These are phyloP conservation scores for Lachnellula subtilissima DNA, from an alignment of 2,329 filamentous ascomycete species.

Conservation along the genomic window DNA sequence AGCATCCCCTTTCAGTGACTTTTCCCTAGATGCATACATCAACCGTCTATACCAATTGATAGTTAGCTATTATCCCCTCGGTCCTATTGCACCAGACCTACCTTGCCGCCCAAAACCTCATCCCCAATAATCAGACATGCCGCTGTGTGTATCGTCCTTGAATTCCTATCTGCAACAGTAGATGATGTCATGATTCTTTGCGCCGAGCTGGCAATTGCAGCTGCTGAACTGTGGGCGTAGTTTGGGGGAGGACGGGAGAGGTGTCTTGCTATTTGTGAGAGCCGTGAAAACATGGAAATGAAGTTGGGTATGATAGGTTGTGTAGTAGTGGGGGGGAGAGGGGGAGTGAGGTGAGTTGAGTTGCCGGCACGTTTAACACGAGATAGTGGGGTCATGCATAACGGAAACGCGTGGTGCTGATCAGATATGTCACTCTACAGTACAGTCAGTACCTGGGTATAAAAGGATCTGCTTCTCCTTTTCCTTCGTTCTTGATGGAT, in stretches of 20 bases:
- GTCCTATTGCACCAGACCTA: slow-evolving; percentile 35
- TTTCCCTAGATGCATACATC: slow-evolving; percentile 28
- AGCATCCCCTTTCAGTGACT: slow-evolving; percentile 7
- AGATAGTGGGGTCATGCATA: background rate
- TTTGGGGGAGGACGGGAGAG: slow-evolving; percentile 59
- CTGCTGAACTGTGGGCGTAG: slow-evolving; percentile 42
- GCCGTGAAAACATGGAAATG: slow-evolving; percentile 64
- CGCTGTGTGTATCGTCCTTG: slow-evolving; percentile 76
- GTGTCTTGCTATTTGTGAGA: slow-evolving; percentile 70
- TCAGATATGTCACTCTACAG: background rate
- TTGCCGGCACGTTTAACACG: background rate
- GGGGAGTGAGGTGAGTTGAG: background rate
- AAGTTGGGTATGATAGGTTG: background rate
- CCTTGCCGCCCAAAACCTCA: slow-evolving; percentile 93
- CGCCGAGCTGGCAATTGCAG: slow-evolving; percentile 8
- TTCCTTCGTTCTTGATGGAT: background rate
- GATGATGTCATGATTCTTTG: slow-evolving; percentile 42
- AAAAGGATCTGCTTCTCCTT: background rate
- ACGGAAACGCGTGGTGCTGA: background rate
- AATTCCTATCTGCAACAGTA: slow-evolving; percentile 47
- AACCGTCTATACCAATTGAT: slow-evolving; percentile 29
- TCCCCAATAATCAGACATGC: slow-evolving; percentile 96
- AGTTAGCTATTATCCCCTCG: slow-evolving; percentile 28
- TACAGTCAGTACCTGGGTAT: background rate
- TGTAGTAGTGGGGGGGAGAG: background rate